phyloP scores from a whole-genome alignment of 176 grass and related monocot genomes.

The Chloris gayana region DNA sequence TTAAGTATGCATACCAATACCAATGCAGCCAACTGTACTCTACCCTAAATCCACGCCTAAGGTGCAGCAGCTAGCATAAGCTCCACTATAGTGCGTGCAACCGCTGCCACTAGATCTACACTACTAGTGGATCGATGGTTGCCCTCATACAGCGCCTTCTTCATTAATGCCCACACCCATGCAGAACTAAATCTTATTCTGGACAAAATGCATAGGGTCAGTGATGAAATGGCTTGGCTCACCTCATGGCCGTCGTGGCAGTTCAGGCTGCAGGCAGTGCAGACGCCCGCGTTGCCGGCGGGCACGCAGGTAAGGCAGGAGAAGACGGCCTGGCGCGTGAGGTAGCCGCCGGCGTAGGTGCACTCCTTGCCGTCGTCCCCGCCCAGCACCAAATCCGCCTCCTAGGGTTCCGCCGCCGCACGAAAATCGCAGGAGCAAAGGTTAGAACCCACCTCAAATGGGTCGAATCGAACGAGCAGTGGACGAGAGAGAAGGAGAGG shows the following conservation, averaged over 20 bases:
- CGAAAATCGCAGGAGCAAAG: background rate
- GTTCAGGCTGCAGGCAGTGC: constrained; percentile 87
- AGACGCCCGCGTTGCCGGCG: constrained; percentile 72
- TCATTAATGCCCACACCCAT: background rate
- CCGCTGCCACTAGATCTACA: background rate
- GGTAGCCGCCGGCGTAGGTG: constrained; percentile 82
- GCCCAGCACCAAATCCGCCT: constrained; percentile 90
- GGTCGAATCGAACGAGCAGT: background rate
- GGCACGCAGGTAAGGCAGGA: constrained; percentile 96
- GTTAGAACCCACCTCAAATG: background rate
- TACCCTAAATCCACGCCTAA: background rate
- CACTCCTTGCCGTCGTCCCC: constrained; percentile 97
- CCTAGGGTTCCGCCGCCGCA: constrained; percentile 45
- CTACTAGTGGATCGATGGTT: background rate
- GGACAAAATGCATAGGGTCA: background rate
- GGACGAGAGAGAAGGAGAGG: background rate
- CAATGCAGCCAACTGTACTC: background rate
- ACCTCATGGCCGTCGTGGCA: constrained; percentile 99
- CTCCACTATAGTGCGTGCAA: background rate
- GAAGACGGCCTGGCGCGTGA: constrained; percentile 98
- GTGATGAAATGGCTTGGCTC: background rate
- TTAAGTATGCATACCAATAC: background rate
- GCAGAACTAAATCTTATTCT: background rate
- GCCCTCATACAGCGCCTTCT: background rate
- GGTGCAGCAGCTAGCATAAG: background rate